Base-by-base conservation (phyloP, 2,329 filamentous ascomycete genomes). In the Simplicillium aogashimaense region DNA sequence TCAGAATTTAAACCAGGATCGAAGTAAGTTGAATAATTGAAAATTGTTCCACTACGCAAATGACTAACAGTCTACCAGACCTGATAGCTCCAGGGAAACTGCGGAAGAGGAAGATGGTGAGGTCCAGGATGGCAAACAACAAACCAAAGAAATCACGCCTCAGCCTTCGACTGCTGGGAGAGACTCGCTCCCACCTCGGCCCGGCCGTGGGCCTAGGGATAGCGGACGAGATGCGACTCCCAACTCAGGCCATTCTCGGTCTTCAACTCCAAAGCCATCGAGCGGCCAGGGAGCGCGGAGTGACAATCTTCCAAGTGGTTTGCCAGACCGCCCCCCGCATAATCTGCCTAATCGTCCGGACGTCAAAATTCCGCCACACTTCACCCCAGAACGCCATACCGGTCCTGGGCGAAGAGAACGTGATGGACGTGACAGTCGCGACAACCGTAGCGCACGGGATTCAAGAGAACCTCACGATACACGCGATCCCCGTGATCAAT, bases 21-120 rank as follows among this genome's bases (percentile, higher is more conserved):
- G 20, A 25, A 25, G 20, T 25, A 25, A 25, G 20, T 25, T 25
- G 6, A 25, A 25, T 25, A 25, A 25, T 5, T 6, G 9, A 25
- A 9, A 25, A 25, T 6, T 9, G 20, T 25, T 25, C 9, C 6
- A 9, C 20, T 25, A 25, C 6, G 20, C 5, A 25, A 25, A 5
- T 25, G 5, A 25, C 20, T 25, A 25, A 25, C 9, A 9, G 20
- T n/a, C n/a, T n/a, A 25, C 6, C 5, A 25, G 20, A 25, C 5
- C 6, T 25, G 20, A 25, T 25, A 25, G 9, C 20, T 5, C 20
- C 20, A 25, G 9, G 9, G 20, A 45, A 43, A 45, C 58, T 11
- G 56, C 57, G 2, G 78, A 81, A 45, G 74, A 76, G 39, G 83
- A 87, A 55, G 83, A 87, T 52, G 83, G 83, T 15, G 83, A 87